Evolutionary conservation across 768 basidiomycete species (phyloP).

Genomic region (Mycena latifolia): DNA sequence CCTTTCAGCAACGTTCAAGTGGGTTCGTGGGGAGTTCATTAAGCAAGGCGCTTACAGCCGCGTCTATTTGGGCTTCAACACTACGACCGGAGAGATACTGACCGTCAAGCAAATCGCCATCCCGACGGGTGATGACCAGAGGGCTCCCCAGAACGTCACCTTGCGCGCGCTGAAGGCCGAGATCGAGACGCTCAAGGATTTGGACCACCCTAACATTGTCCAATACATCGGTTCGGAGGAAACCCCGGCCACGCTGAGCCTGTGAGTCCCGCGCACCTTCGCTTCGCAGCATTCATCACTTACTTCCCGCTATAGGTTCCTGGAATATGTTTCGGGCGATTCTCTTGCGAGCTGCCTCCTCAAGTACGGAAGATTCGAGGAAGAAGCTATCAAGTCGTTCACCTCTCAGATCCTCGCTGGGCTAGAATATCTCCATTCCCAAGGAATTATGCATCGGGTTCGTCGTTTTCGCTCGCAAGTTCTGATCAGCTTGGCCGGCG

Average conservation of each 20-base stretch:
- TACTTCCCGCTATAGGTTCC: constrained; percentile 79
- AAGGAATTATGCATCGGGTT: constrained; percentile 93
- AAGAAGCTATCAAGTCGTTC: constrained; percentile 93
- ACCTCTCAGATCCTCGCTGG: constrained; percentile 93
- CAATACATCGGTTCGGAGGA: constrained; percentile 97
- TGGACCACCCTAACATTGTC: constrained; percentile 98
- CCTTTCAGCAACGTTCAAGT: constrained; percentile 88
- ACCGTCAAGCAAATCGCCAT: constrained; percentile 99
- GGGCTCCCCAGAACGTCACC: constrained; percentile 83
- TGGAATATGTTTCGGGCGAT: constrained; percentile 99
- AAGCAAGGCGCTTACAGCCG: constrained; percentile 97
- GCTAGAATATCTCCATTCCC: constrained; percentile 92
- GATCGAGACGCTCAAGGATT: constrained; percentile 95
- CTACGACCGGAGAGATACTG: constrained; percentile 98
- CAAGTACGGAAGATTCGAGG: constrained; percentile 93
- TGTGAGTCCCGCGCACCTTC: constrained; percentile 66
- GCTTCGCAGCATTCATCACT: constrained; percentile 10
- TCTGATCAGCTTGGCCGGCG: background rate
- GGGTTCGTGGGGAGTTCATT: constrained; percentile 98
- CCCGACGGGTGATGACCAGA: constrained; percentile 94
- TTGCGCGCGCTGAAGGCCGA: constrained; percentile 95
- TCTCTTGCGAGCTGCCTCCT: constrained; percentile 92
- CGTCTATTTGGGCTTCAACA: constrained; percentile 96
- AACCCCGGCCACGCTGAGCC: constrained; percentile 88
- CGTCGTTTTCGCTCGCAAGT: constrained; percentile 37